Evolutionary conservation across 345 rosid genomes (phyloP).

Genomic region (Citrus maxima): DNA sequence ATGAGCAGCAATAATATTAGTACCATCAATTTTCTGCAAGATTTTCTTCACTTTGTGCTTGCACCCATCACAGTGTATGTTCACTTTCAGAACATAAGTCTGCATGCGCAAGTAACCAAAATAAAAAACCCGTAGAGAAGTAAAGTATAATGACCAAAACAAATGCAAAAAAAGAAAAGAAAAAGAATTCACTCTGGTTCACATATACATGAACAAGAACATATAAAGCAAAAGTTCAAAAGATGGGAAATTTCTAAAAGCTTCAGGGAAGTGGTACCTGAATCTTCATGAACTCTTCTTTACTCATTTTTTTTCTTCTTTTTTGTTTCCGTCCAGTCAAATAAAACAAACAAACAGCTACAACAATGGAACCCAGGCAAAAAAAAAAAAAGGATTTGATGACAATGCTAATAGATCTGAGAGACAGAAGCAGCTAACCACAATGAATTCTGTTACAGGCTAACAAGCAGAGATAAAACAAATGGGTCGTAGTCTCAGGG

Average conservation of each 20-base stretch:
- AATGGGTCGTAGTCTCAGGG: conserved; percentile 22
- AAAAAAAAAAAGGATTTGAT: not conserved
- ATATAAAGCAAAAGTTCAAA: too few relatives aligned
- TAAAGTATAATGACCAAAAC: not conserved
- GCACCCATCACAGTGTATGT: conserved; percentile 96
- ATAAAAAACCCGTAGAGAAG: conserved; percentile 13
- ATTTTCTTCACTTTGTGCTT: conserved; percentile 88
- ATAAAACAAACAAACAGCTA: conserved; percentile 23
- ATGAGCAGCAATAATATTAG: not conserved
- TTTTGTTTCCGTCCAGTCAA: not conserved
- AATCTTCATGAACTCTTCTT: conserved; percentile 96
- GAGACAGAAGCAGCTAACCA: conserved; percentile 20
- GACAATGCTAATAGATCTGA: conserved; percentile 44
- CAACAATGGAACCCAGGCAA: conserved; percentile 8
- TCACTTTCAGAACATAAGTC: conserved; percentile 94
- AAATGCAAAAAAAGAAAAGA: not conserved
- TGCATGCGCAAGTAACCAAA: conserved; percentile 50
- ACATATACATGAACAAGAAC: not conserved
- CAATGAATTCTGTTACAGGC: not conserved
- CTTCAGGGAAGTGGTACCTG: conserved; percentile 43
- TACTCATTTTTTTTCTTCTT: conserved; percentile 56
- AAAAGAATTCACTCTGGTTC: not conserved
- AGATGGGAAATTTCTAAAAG: not conserved
- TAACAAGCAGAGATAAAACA: conserved; percentile 15
- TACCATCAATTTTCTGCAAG: conserved; percentile 93